A percentile compares a stretch with the other conserved stretches of the same genome.
These are phyloP conservation scores for Dorcoceras hygrometricum DNA, from an alignment of 257 asterid species.

Conservation along the genomic window DNA sequence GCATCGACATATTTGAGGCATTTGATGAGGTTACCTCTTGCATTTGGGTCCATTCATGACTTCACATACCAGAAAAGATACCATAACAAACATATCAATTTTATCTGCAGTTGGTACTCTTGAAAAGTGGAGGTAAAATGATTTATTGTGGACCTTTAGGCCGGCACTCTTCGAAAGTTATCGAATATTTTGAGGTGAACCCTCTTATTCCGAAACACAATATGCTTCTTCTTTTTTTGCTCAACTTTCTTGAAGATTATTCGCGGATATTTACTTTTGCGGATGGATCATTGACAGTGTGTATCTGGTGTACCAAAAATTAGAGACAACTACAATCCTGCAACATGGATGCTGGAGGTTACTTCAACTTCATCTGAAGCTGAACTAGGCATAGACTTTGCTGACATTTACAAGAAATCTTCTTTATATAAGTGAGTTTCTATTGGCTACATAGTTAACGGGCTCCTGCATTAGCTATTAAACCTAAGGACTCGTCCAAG, in stretches of 20 bases:
- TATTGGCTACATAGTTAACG: neutral
- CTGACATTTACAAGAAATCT: conserved; percentile 43
- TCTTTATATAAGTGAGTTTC: conserved; percentile 41
- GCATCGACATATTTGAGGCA: conserved; percentile 56
- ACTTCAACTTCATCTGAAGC: conserved; percentile 54
- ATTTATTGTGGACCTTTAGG: conserved; percentile 58
- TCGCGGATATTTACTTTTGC: neutral
- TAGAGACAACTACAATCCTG: conserved; percentile 51
- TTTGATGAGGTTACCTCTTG: conserved; percentile 39
- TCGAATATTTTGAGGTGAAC: conserved; percentile 62
- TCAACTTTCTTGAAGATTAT: neutral
- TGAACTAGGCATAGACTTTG: conserved; percentile 49
- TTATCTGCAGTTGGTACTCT: conserved; percentile 39
- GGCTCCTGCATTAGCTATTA: no score
- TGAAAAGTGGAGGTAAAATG: conserved; percentile 55
- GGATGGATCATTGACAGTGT: conserved; percentile 26
- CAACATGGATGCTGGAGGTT: conserved; percentile 67
- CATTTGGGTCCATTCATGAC: neutral
- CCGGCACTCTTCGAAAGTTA: conserved; percentile 39
- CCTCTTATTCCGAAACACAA: neutral
- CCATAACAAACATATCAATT: conserved; percentile 9
- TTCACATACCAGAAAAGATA: neutral
- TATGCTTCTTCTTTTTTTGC: neutral
- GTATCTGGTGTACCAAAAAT: conserved; percentile 47
- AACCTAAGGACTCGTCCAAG: no score